phyloP scores from a whole-genome alignment of 202 grass and related monocot species.

The Panicum virgatum region DNA sequence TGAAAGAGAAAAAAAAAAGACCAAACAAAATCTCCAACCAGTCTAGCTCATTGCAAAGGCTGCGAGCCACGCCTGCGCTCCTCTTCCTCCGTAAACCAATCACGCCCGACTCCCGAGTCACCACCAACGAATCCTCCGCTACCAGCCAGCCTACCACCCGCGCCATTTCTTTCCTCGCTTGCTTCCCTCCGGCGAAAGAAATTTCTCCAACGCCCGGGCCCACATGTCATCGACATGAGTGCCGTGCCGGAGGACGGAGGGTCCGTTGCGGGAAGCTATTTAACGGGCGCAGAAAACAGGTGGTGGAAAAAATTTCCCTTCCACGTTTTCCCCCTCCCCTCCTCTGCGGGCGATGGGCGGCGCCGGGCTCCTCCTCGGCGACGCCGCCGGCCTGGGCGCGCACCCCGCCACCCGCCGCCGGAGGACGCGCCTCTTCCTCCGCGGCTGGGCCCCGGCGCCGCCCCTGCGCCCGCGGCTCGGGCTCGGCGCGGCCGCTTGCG shows the following conservation, averaged over 20 bases:
- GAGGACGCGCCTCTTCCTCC: conserved; percentile 2
- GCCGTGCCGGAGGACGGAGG: background rate
- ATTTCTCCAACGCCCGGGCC: background rate
- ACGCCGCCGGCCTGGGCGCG: conserved; percentile 47
- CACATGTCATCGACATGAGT: conserved; percentile 3
- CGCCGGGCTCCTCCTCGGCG: conserved; percentile 73
- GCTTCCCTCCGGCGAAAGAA: background rate
- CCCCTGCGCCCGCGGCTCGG: background rate
- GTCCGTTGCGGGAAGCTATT: conserved; percentile 10
- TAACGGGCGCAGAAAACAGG: background rate
- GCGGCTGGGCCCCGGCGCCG: conserved; percentile 33
- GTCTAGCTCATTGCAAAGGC: no score
- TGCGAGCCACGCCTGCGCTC: no score
- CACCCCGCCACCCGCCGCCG: conserved; percentile 6
- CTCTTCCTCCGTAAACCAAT: no score
- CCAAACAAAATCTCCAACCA: no score
- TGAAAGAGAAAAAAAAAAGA: no score
- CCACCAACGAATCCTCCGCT: background rate
- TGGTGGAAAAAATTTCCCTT: background rate
- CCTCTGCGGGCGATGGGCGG: conserved; percentile 53
- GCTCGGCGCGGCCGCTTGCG: conserved; percentile 25
- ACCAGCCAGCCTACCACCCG: background rate
- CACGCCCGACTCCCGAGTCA: no score
- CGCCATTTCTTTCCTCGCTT: conserved; percentile 2
- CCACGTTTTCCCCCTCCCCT: no score